Percentiles rank a stretch among this genome's conserved stretches.
phyloP scores from a whole-genome alignment of 2,329 filamentous ascomycete species.

The Aspergillus arachidicola region DNA sequence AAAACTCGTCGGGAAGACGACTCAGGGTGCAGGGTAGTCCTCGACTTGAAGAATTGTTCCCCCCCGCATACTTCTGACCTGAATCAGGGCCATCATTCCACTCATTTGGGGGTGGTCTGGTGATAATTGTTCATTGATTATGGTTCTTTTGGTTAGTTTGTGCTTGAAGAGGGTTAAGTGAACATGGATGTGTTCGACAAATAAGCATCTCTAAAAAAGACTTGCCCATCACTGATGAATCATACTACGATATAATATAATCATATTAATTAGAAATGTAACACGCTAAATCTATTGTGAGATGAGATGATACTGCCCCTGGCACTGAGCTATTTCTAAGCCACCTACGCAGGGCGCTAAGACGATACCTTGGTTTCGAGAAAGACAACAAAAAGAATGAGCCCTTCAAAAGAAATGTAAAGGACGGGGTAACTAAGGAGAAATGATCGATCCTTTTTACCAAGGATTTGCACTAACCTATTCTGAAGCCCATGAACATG shows the following conservation, averaged over 20 bases:
- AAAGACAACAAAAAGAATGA: conserved; percentile 1
- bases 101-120: neutral
- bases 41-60: conserved; percentile 15
- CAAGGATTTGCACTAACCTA: conserved; percentile 1
- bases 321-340: conserved; percentile 12
- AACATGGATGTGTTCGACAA: neutral
- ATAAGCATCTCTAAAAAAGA: neutral
- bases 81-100: neutral
- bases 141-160: neutral
- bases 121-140: neutral
- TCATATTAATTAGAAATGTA: conserved; percentile 1
- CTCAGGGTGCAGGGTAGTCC: conserved; percentile 2
- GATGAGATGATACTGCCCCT: conserved; percentile 10
- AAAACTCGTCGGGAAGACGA: conserved; percentile 10
- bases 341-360: conserved; percentile 14
- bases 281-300: conserved; percentile 4
- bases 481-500: neutral
- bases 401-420: neutral
- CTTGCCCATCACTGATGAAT: neutral
- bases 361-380: conserved; percentile 5
- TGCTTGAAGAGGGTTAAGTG: neutral
- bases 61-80: neutral
- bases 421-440: neutral
- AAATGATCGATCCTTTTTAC: conserved; percentile 6
- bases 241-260: conserved; percentile 1